Percentiles rank a stretch among this genome's conserved stretches.
Conservation (phyloP, 2,329 filamentous ascomycete genomes). For the Talaromyces amestolkiae region DNA sequence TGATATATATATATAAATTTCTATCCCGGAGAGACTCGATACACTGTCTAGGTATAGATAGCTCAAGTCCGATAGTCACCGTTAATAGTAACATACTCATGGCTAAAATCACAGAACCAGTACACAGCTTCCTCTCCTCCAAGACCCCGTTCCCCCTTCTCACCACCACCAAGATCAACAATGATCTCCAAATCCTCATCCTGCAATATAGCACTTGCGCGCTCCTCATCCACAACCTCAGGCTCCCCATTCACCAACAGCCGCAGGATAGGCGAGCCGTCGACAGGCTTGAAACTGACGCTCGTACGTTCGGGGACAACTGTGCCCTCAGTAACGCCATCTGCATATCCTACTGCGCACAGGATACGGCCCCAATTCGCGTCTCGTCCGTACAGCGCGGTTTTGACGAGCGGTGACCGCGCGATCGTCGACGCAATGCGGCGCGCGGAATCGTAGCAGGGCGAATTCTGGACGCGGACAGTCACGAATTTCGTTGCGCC, state of each 20-base stretch:
- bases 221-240: slow-evolving; percentile 58
- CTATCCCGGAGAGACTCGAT: neutral
- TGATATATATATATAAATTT: neutral
- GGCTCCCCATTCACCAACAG: slow-evolving; percentile 62
- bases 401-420: slow-evolving; percentile 91
- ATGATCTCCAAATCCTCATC: slow-evolving; percentile 62
- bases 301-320: slow-evolving; percentile 57
- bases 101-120: slow-evolving; percentile 67
- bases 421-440: slow-evolving; percentile 85
- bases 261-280: slow-evolving; percentile 57
- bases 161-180: slow-evolving; percentile 56
- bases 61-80: slow-evolving; percentile 56
- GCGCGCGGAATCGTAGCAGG: slow-evolving; percentile 67
- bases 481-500: slow-evolving; percentile 98
- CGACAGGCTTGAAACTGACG: slow-evolving; percentile 60
- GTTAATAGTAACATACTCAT: slow-evolving; percentile 69
- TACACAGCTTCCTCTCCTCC: slow-evolving; percentile 55
- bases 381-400: slow-evolving; percentile 92
- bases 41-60: neutral
- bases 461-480: slow-evolving; percentile 74
- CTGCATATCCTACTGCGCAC: slow-evolving; percentile 83
- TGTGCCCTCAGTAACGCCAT: slow-evolving; percentile 44
- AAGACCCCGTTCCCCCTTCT: slow-evolving; percentile 38
- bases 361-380: slow-evolving; percentile 98
- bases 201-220: slow-evolving; percentile 60